Conservation (phyloP, 441 rosid species). For the Gossypium aridum region DNA sequence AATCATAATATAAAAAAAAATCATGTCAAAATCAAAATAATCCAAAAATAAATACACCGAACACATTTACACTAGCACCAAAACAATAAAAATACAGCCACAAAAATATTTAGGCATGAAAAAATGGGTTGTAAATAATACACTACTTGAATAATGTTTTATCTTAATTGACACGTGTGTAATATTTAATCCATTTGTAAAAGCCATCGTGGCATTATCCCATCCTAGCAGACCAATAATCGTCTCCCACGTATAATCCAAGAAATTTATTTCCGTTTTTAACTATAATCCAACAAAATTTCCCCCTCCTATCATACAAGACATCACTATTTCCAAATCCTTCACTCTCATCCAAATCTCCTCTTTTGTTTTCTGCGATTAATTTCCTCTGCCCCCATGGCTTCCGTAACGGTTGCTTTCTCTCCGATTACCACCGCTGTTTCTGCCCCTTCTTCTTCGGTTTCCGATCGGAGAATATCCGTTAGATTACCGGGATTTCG, state of each 20-base stretch:
- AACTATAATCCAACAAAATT: neutral
- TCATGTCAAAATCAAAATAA: no score
- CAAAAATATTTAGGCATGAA: no score
- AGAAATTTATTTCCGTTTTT: neutral
- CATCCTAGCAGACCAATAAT: neutral
- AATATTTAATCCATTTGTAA: neutral
- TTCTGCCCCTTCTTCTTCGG: constrained; percentile 18
- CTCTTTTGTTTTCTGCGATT: neutral
- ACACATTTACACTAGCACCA: no score
- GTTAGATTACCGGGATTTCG: constrained; percentile 27
- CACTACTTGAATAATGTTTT: neutral
- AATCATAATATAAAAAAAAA: no score
- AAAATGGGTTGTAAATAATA: no score
- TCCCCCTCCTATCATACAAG: neutral
- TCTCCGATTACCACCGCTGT: constrained; percentile 17
- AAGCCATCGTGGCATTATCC: neutral
- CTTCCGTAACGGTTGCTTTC: constrained; percentile 34
- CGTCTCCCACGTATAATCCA: neutral
- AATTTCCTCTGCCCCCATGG: constrained; percentile 32
- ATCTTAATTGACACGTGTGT: neutral
- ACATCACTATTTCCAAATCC: neutral
- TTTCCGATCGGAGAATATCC: constrained; percentile 27
- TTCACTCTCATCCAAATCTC: neutral
- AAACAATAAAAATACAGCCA: no score
- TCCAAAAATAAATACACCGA: no score